Evolutionary conservation across 305 asterid species (phyloP).

Genomic region (Stenogyne calaminthoides): DNA sequence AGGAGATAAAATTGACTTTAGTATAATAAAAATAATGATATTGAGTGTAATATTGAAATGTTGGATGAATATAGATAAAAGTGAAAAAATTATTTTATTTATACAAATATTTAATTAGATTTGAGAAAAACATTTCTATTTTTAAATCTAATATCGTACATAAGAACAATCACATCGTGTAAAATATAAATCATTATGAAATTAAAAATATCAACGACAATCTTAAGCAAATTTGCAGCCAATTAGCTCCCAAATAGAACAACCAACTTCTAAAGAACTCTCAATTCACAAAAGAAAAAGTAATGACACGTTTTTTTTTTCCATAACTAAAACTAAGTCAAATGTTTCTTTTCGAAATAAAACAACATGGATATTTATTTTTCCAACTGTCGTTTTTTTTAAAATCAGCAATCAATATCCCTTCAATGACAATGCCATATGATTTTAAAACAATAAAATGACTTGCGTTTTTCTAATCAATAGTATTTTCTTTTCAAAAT

Average conservation of each 20-base stretch:
- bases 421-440: not conserved
- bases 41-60: too few species aligned
- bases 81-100: too few species aligned
- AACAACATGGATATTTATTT: slow-evolving; percentile 1
- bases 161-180: not conserved
- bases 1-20: too few species aligned
- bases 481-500: not conserved
- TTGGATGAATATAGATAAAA: too few species aligned
- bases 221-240: slow-evolving; percentile 23
- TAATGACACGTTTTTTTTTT: not conserved
- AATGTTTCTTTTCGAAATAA: not conserved
- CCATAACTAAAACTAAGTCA: too few species aligned
- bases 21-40: too few species aligned
- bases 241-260: slow-evolving; percentile 27
- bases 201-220: slow-evolving; percentile 18
- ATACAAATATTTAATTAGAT: too few species aligned
- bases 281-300: slow-evolving; percentile 6
- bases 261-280: slow-evolving; percentile 4
- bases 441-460: not conserved
- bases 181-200: not conserved
- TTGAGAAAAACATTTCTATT: too few species aligned
- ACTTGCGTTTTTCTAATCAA: not conserved
- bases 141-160: not conserved
- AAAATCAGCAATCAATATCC: slow-evolving; percentile 11
- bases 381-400: slow-evolving; percentile 1